Percentiles rank a stretch among this genome's conserved stretches.
phyloP scores from a whole-genome alignment of 352 stramenopile genomes.

The Pythium dissotocum region DNA sequence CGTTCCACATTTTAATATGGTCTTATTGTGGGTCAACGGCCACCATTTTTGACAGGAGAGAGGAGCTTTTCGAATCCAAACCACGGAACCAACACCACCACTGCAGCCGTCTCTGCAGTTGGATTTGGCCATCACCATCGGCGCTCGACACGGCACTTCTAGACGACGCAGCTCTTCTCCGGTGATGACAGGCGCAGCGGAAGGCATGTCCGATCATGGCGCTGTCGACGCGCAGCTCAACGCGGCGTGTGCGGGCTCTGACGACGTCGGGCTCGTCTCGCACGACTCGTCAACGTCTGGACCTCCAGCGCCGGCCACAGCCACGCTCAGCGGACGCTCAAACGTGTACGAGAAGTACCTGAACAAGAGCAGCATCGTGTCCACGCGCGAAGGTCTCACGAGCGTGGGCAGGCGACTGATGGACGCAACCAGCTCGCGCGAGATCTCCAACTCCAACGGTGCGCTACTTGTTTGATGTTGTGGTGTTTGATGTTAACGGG shows the following conservation, averaged over 20 bases:
- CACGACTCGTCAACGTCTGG: not conserved
- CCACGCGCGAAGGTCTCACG: constrained; percentile 10
- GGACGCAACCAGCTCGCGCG: not conserved
- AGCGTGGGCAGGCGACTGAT: constrained; percentile 10
- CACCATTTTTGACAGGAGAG: not conserved
- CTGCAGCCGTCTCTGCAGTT: too few species aligned
- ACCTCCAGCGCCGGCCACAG: not conserved
- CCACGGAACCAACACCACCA: constrained; percentile 1
- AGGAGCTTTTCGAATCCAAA: constrained; percentile 7
- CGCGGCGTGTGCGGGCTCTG: not conserved
- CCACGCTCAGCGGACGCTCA: constrained; percentile 9
- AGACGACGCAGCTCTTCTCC: not conserved
- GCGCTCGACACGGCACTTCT: not conserved
- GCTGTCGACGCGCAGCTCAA: not conserved
- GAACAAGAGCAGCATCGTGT: constrained; percentile 14
- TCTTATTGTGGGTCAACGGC: constrained; percentile 1
- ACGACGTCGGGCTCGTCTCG: not conserved
- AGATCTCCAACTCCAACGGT: constrained; percentile 30
- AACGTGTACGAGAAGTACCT: constrained; percentile 24
- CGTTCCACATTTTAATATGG: constrained; percentile 1
- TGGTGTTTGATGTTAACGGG: not conserved
- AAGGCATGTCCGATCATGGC: not conserved
- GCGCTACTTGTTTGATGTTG: not conserved
- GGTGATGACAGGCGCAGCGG: constrained; percentile 11
- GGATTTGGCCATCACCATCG: not conserved